These are phyloP conservation scores for Fagus sylvatica DNA, from an alignment of 306 rosid genomes.

Conservation along the genomic window DNA sequence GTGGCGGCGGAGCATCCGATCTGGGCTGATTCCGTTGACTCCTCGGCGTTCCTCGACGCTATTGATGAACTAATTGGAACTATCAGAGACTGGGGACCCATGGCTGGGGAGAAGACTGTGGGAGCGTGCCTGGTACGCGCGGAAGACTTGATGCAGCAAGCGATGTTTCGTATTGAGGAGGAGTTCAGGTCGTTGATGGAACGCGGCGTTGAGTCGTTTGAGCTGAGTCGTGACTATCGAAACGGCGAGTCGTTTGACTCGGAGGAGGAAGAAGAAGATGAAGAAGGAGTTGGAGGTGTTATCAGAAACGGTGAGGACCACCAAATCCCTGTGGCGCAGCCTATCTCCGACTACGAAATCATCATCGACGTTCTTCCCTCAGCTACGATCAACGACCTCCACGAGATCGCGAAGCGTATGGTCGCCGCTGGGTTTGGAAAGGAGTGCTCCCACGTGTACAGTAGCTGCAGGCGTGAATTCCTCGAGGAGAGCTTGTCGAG, in stretches of 20 bases:
- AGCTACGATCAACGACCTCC: conserved; percentile 74
- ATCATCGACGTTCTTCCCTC: conserved; percentile 86
- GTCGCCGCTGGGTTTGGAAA: conserved; percentile 85
- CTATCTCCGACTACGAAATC: conserved; percentile 70
- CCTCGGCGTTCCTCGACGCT: conserved; percentile 75
- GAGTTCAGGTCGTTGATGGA: conserved; percentile 91
- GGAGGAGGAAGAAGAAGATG: conserved; percentile 71
- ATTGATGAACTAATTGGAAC: conserved; percentile 67
- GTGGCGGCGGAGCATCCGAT: conserved; percentile 68
- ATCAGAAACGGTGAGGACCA: conserved; percentile 33
- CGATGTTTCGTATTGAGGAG: conserved; percentile 83
- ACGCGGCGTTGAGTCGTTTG: conserved; percentile 85
- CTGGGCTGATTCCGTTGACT: conserved; percentile 73
- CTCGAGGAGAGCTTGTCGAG: conserved; percentile 83
- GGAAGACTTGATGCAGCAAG: conserved; percentile 81
- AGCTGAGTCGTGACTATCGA: conserved; percentile 44
- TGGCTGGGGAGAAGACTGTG: conserved; percentile 58
- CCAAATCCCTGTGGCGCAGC: conserved; percentile 73
- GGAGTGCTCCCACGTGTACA: conserved; percentile 85
- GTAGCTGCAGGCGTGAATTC: conserved; percentile 83
- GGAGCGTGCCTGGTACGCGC: conserved; percentile 66
- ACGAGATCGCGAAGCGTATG: conserved; percentile 92
- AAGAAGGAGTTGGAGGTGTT: conserved; percentile 32
- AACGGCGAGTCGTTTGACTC: conserved; percentile 52
- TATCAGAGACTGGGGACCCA: conserved; percentile 72